phyloP scores from a whole-genome alignment of 768 basidiomycete species.

The Amanita polypyramis region DNA sequence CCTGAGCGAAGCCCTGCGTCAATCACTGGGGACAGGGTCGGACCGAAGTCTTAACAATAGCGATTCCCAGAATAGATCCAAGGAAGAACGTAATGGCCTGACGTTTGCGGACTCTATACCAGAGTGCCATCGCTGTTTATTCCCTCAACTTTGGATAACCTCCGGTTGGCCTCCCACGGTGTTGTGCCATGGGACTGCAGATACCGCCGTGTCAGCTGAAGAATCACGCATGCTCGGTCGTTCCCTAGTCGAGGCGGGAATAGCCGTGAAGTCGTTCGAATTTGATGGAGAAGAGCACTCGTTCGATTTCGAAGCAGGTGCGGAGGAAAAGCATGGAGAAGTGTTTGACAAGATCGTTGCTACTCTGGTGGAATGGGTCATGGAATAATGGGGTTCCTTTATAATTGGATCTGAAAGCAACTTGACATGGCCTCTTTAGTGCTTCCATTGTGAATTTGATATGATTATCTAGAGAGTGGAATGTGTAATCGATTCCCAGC shows the following conservation, averaged over 20 bases:
- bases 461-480: background rate
- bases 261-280: conserved; percentile 23
- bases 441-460: too few species aligned
- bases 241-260: conserved; percentile 25
- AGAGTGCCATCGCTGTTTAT: conserved; percentile 22
- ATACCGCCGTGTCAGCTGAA: conserved; percentile 30
- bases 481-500: background rate
- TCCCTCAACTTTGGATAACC: conserved; percentile 37
- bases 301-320: conserved; percentile 40
- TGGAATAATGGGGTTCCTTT: background rate
- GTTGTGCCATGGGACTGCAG: conserved; percentile 38
- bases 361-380: conserved; percentile 20
- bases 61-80: conserved; percentile 10
- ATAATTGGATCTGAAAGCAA: too few species aligned
- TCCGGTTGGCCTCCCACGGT: conserved; percentile 37
- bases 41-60: conserved; percentile 16
- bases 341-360: conserved; percentile 25
- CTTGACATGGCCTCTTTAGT: background rate
- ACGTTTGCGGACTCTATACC: conserved; percentile 20
- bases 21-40: conserved; percentile 10
- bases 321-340: conserved; percentile 28
- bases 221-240: conserved; percentile 30
- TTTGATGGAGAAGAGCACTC: conserved; percentile 40
- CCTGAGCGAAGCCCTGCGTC: conserved; percentile 33
- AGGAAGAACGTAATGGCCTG: background rate